phyloP scores from a whole-genome alignment of 2,329 filamentous ascomycete genomes.

The Paecilomyces niveus region DNA sequence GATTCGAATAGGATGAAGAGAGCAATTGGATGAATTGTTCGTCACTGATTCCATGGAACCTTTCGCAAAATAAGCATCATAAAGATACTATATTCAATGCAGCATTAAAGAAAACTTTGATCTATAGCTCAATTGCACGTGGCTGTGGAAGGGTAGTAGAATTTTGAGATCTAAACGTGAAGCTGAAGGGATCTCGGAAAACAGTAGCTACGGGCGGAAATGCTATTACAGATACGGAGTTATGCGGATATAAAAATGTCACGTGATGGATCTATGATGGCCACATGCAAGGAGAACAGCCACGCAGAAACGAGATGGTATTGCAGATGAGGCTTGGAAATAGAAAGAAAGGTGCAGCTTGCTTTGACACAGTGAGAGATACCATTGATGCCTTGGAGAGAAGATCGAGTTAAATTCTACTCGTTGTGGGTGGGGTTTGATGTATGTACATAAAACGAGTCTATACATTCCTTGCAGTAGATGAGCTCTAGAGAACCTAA shows the following conservation, averaged over 20 bases:
- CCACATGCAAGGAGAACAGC: neutral
- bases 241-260: neutral
- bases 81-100: neutral
- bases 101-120: neutral
- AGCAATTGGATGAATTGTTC: neutral
- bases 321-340: neutral
- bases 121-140: neutral
- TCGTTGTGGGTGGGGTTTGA: no score
- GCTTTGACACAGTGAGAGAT: neutral
- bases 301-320: neutral
- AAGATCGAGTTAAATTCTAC: no score
- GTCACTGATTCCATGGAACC: neutral
- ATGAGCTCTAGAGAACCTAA: no score
- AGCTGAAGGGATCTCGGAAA: no score
- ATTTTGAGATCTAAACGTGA: no score
- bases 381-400: no score
- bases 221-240: neutral
- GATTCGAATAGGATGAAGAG: neutral
- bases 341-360: neutral
- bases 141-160: neutral
- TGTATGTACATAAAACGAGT: no score
- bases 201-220: no score
- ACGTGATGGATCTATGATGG: neutral
- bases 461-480: no score
- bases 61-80: neutral